Evolutionary conservation across 164 flowering plant species (phyloP).

Genomic region (Umbilicus rupestris): DNA sequence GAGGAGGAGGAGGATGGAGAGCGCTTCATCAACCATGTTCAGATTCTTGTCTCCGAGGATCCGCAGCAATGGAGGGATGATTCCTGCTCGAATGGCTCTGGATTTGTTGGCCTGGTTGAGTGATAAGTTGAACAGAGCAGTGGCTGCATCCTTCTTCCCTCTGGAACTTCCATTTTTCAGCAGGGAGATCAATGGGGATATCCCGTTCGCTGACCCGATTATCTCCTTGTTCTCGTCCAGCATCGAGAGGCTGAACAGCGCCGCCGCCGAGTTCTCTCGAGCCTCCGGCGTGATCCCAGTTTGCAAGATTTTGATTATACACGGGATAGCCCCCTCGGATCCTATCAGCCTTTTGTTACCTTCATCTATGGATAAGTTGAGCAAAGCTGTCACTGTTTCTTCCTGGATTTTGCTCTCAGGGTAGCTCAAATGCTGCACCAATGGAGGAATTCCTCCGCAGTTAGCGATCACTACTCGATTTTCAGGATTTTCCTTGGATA

Average conservation of each 20-base stretch:
- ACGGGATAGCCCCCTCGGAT: conserved; percentile 52
- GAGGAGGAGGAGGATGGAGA: conserved; percentile 56
- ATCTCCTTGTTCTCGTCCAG: conserved; percentile 59
- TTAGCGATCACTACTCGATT: conserved; percentile 57
- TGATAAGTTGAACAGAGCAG: conserved; percentile 70
- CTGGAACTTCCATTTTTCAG: conserved; percentile 52
- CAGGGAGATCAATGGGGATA: conserved; percentile 64
- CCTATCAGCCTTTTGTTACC: conserved; percentile 60
- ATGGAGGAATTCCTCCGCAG: conserved; percentile 47
- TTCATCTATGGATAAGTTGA: conserved; percentile 76
- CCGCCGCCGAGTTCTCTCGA: conserved; percentile 82
- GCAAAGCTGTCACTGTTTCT: conserved; percentile 66
- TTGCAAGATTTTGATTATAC: conserved; percentile 53
- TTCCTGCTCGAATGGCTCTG: conserved; percentile 62
- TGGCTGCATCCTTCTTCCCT: conserved; percentile 82
- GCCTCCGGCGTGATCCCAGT: conserved; percentile 47
- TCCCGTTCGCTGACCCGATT: conserved; percentile 49
- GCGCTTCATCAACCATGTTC: conserved; percentile 71
- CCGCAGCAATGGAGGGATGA: conserved; percentile 42
- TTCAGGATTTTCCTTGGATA: conserved; percentile 73
- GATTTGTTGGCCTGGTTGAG: conserved; percentile 52
- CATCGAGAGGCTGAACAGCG: conserved; percentile 76
- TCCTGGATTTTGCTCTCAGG: conserved; percentile 71
- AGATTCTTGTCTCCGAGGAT: conserved; percentile 35
- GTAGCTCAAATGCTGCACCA: conserved; percentile 50